phyloP scores from a whole-genome alignment of 1,139 yeast species.

The Petasospora rhodanensis region DNA sequence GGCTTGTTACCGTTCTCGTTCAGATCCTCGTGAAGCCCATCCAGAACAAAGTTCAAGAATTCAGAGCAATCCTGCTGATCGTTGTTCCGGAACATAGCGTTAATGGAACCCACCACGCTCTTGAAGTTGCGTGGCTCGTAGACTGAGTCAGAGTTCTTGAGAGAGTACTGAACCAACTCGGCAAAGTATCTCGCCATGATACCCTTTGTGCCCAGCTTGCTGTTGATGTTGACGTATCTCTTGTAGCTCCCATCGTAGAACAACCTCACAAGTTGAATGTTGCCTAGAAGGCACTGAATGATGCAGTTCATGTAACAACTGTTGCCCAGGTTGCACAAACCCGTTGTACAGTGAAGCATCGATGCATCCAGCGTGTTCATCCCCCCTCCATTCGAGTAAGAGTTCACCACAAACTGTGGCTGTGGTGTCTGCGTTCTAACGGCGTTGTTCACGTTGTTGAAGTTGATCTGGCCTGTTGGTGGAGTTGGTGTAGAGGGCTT shows the following conservation, averaged over 20 bases:
- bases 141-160: slow-evolving; percentile 42
- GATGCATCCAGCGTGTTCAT: slow-evolving; percentile 6
- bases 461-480: neutral
- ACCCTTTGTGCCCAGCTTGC: slow-evolving; percentile 81
- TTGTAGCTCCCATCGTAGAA: slow-evolving; percentile 58
- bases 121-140: slow-evolving; percentile 59
- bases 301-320: slow-evolving; percentile 94
- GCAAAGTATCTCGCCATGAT: slow-evolving; percentile 72
- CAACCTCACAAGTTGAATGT: slow-evolving; percentile 41
- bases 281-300: slow-evolving; percentile 71
- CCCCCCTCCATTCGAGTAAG: no score
- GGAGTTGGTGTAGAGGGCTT: no score
- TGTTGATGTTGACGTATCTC: slow-evolving; percentile 68
- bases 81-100: slow-evolving; percentile 66
- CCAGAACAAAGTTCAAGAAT: slow-evolving; percentile 77
- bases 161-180: slow-evolving; percentile 56
- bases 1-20: slow-evolving; percentile 60
- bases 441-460: no score
- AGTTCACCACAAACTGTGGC: slow-evolving; percentile 5
- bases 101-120: slow-evolving; percentile 58
- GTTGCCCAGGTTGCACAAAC: slow-evolving; percentile 80
- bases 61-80: slow-evolving; percentile 96
- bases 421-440: slow-evolving; percentile 6
- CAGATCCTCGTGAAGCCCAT: slow-evolving; percentile 84
- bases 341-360: slow-evolving; percentile 39